A percentile compares a stretch with the other conserved stretches of the same genome.
phyloP scores from a whole-genome alignment of 2,329 filamentous ascomycete species.

The Trichoderma atroviride region DNA sequence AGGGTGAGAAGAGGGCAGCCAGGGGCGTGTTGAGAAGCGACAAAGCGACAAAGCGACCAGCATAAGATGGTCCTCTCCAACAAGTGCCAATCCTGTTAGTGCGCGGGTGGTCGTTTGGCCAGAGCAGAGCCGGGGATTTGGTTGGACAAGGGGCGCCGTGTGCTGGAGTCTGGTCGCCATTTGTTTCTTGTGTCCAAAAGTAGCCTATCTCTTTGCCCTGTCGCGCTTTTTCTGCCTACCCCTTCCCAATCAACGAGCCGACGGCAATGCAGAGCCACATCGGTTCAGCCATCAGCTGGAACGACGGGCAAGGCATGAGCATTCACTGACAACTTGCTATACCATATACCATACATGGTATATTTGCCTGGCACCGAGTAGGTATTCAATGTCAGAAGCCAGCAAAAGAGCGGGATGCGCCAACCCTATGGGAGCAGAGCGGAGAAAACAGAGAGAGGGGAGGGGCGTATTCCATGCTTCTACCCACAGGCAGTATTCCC shows the following conservation, averaged over 20 bases:
- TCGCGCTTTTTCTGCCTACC: background rate
- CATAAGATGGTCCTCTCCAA: slow-evolving; percentile 22
- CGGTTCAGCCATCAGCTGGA: background rate
- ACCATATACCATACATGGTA: background rate
- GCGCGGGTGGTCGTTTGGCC: slow-evolving; percentile 23
- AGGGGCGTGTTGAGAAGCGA: slow-evolving; percentile 1
- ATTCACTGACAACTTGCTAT: background rate
- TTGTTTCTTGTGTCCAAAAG: slow-evolving; percentile 24
- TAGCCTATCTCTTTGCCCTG: slow-evolving; percentile 16
- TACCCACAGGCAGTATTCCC: background rate
- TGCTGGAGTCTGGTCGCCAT: slow-evolving; percentile 14
- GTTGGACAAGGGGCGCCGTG: slow-evolving; percentile 21
- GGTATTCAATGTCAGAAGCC: background rate
- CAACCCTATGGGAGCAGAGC: slow-evolving; percentile 25
- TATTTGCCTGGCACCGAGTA: background rate
- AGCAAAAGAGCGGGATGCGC: slow-evolving; percentile 12
- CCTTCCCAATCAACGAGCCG: background rate
- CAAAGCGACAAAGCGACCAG: slow-evolving; percentile 8
- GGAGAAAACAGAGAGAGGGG: slow-evolving; percentile 13
- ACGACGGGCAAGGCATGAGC: background rate
- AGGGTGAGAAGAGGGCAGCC: background rate
- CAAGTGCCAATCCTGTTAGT: slow-evolving; percentile 24
- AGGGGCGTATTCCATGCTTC: slow-evolving; percentile 15
- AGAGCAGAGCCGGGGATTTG: slow-evolving; percentile 20
- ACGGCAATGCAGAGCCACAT: slow-evolving; percentile 11